Evolutionary conservation across 495 filamentous ascomycete species (phyloP).

Genomic region (Penicillium canariense): DNA sequence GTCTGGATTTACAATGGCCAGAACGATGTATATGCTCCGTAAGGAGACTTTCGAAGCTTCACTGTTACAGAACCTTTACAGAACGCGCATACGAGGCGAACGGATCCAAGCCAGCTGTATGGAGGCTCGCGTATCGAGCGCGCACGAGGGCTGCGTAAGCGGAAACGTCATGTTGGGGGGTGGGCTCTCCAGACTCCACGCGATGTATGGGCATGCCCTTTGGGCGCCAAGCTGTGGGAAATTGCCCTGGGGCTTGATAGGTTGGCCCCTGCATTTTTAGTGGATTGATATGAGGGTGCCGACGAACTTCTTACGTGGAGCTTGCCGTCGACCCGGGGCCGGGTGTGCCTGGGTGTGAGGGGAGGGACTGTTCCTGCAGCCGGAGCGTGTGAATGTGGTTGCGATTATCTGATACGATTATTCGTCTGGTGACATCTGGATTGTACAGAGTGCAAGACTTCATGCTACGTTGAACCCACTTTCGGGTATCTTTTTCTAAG

Average conservation of each 20-base stretch:
- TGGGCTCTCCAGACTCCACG: constrained; percentile 5
- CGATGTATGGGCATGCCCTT: not conserved
- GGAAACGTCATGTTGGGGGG: constrained; percentile 23
- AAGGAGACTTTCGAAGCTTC: not conserved
- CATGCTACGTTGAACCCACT: too few relatives aligned
- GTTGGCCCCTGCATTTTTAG: constrained; percentile 26
- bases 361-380: not conserved
- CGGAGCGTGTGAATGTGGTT: not conserved
- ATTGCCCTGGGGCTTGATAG: constrained; percentile 12
- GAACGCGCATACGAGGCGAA: not conserved
- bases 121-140: not conserved
- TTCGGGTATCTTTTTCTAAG: too few relatives aligned
- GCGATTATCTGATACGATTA: not conserved
- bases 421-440: too few relatives aligned
- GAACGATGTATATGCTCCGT: not conserved
- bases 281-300: constrained; percentile 1
- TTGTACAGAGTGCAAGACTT: not conserved
- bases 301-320: constrained; percentile 12
- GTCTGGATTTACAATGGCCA: not conserved
- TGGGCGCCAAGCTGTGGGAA: constrained; percentile 9
- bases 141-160: constrained; percentile 24
- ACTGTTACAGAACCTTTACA: not conserved
- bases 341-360: not conserved
- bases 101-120: not conserved
- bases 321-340: not conserved